Evolutionary conservation across 192 early-diverging fungal species (phyloP).

Genomic region (Spinellus fusiger): DNA sequence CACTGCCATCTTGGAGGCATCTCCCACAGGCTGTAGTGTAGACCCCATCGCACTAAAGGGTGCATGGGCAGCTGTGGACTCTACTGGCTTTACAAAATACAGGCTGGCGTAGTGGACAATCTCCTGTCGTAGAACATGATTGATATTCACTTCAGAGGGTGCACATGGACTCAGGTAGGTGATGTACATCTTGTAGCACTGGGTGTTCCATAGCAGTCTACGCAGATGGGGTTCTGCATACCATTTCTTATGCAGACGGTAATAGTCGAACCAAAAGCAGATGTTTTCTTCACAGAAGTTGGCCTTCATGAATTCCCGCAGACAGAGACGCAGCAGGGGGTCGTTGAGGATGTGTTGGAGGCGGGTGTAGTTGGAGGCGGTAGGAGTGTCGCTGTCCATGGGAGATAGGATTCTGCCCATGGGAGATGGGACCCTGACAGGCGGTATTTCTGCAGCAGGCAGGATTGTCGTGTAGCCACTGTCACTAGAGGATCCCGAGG

Average conservation of each 20-base stretch:
- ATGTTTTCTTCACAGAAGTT: conserved; percentile 70
- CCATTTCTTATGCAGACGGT: conserved; percentile 33
- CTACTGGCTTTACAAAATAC: conserved; percentile 22
- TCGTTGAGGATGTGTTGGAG: conserved; percentile 54
- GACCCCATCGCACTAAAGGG: not conserved
- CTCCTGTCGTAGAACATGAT: conserved; percentile 39
- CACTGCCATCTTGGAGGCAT: too few relatives aligned
- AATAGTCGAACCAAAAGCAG: conserved; percentile 52
- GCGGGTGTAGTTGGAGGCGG: conserved; percentile 24
- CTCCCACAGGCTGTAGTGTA: not conserved
- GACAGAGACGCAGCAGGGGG: conserved; percentile 39
- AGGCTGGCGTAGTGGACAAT: conserved; percentile 40
- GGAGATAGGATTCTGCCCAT: not conserved
- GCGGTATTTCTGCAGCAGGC: not conserved
- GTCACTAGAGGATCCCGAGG: conserved; percentile 3
- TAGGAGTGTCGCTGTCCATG: not conserved
- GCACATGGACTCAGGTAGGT: conserved; percentile 39
- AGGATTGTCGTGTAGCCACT: not conserved
- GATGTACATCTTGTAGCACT: conserved; percentile 42
- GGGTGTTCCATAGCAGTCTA: conserved; percentile 30
- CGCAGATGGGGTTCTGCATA: conserved; percentile 10
- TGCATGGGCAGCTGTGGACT: not conserved
- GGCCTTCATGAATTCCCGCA: conserved; percentile 52
- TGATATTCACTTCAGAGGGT: conserved; percentile 43
- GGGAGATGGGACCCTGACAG: not conserved